Evolutionary conservation across 139 green algal genomes (phyloP).

Genomic region (Gonium pectorale): DNA sequence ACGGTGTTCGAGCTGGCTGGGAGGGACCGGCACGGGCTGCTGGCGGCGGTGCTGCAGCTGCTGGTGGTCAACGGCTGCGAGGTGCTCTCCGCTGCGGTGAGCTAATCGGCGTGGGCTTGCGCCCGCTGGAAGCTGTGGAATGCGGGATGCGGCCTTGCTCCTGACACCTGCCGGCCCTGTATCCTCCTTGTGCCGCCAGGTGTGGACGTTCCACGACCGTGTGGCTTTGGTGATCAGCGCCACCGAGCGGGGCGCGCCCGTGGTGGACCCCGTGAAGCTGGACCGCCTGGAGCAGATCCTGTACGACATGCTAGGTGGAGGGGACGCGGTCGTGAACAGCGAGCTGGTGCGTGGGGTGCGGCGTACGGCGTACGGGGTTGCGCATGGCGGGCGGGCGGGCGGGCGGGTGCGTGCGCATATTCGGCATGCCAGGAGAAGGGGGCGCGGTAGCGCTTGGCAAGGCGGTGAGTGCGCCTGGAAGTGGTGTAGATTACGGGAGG

Average conservation of each 20-base stretch:
- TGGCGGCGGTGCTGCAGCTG: slow-evolving; percentile 87
- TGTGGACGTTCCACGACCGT: slow-evolving; percentile 87
- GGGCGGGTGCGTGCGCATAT: no score
- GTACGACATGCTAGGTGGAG: slow-evolving; percentile 72
- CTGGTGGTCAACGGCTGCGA: slow-evolving; percentile 87
- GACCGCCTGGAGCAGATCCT: slow-evolving; percentile 75
- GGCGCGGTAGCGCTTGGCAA: no score
- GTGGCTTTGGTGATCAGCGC: slow-evolving; percentile 87
- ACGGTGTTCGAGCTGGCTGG: slow-evolving; percentile 93
- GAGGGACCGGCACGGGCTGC: slow-evolving; percentile 82
- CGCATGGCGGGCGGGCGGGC: no score
- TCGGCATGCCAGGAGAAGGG: no score
- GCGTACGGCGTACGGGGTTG: no score
- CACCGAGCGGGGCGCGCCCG: slow-evolving; percentile 74
- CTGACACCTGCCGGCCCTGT: not conserved
- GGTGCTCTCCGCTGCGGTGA: slow-evolving; percentile 84
- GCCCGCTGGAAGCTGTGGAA: no score
- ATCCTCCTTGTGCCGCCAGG: slow-evolving; percentile 49
- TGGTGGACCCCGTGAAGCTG: slow-evolving; percentile 74
- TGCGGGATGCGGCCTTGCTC: not conserved
- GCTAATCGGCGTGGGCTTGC: no score
- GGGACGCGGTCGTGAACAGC: slow-evolving; percentile 70
- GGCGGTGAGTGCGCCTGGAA: no score
- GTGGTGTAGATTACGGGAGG: no score
- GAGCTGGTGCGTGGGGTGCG: slow-evolving; percentile 69